phyloP scores from a whole-genome alignment of 2,329 filamentous ascomycete genomes.

The Ploettnerulaceae sp. region DNA sequence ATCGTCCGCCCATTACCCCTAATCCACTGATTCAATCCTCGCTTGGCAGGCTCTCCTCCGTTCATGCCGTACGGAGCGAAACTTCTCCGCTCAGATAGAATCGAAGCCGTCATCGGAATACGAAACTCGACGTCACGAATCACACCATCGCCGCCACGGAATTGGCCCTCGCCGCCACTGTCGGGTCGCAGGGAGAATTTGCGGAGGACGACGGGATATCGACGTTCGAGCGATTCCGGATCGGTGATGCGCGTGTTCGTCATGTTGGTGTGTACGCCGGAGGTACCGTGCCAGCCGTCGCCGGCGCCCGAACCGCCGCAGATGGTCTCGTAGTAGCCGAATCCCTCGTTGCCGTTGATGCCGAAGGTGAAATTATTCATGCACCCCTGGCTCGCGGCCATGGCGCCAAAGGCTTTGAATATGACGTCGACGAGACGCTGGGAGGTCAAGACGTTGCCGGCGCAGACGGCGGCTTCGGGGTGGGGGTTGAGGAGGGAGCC shows the following conservation, averaged over 20 bases:
- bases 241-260: conserved; percentile 27
- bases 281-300: conserved; percentile 18
- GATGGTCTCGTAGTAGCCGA: conserved; percentile 39
- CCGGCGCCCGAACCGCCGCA: conserved; percentile 26
- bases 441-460: conserved; percentile 74
- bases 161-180: conserved; percentile 20
- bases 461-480: conserved; percentile 73
- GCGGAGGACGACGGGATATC: conserved; percentile 23
- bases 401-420: conserved; percentile 72
- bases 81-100: conserved; percentile 59
- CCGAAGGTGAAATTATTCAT: conserved; percentile 76
- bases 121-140: conserved; percentile 46
- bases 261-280: conserved; percentile 22
- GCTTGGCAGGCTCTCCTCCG: conserved; percentile 39
- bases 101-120: conserved; percentile 36
- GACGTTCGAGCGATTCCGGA: conserved; percentile 25
- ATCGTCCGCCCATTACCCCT: not conserved
- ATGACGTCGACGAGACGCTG: conserved; percentile 83
- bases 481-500: conserved; percentile 71
- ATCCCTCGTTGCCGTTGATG: too few species aligned
- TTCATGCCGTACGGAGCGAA: conserved; percentile 77
- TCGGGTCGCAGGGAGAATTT: conserved; percentile 23
- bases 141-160: conserved; percentile 21
- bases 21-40: not conserved
- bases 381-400: conserved; percentile 73